A percentile compares a stretch with the other conserved stretches of the same genome.
These are phyloP conservation scores for Fraxinus anomala DNA, from an alignment of 257 asterid species.

Conservation along the genomic window DNA sequence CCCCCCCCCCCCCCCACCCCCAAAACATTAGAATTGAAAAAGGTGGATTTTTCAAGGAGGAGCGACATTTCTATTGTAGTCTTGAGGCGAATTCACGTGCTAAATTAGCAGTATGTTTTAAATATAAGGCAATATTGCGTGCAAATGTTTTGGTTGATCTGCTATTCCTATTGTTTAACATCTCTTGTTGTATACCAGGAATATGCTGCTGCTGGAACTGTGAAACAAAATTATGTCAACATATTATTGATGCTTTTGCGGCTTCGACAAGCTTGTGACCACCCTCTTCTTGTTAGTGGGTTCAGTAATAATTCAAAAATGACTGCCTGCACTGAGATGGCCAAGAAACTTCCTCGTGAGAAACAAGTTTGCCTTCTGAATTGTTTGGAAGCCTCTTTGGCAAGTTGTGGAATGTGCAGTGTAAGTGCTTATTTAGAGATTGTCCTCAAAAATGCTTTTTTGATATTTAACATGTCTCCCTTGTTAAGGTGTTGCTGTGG, in stretches of 20 bases:
- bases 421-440: conserved; percentile 46
- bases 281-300: conserved; percentile 90
- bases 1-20: conserved; percentile 31
- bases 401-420: conserved; percentile 84
- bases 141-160: conserved; percentile 17
- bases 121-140: conserved; percentile 24
- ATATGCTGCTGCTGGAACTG: conserved; percentile 96
- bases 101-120: conserved; percentile 84
- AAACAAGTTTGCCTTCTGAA: conserved; percentile 62
- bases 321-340: conserved; percentile 74
- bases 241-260: conserved; percentile 92
- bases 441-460: too few species aligned
- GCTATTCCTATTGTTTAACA: conserved; percentile 23
- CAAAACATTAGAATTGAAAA: conserved; percentile 68
- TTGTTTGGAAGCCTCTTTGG: conserved; percentile 81
- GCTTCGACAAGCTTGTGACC: conserved; percentile 98
- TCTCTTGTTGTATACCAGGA: conserved; percentile 52
- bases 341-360: conserved; percentile 75
- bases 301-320: conserved; percentile 50
- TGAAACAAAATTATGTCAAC: conserved; percentile 88
- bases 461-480: background rate
- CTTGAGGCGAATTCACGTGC: conserved; percentile 93
- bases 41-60: conserved; percentile 81
- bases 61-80: conserved; percentile 73
- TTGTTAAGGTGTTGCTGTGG: background rate